Conservation (phyloP, 257 asterid genomes). For the Phtheirospermum japonicum region DNA sequence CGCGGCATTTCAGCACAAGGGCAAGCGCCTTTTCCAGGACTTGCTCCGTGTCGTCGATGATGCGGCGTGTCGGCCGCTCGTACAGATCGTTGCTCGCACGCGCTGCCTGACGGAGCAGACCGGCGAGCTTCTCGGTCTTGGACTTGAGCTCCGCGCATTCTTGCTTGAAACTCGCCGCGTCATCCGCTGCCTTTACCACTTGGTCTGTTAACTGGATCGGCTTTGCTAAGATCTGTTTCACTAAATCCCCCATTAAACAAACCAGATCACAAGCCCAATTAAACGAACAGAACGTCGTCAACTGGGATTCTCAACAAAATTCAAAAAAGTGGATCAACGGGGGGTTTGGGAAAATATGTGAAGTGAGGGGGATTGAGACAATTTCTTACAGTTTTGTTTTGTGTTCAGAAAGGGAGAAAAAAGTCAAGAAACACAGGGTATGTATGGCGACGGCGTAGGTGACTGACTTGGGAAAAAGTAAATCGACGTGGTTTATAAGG, state of each 20-base stretch:
- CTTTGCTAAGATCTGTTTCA: slow-evolving; percentile 63
- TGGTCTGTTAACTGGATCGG: slow-evolving; percentile 66
- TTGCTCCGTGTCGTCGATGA: slow-evolving; percentile 67
- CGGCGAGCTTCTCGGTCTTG: slow-evolving; percentile 62
- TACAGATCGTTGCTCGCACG: slow-evolving; percentile 72
- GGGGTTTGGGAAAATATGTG: no score
- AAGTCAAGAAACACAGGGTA: not conserved
- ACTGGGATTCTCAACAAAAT: not conserved
- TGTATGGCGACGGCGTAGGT: not conserved
- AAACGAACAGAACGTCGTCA: not conserved
- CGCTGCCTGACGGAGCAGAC: slow-evolving; percentile 71
- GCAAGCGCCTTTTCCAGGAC: slow-evolving; percentile 52
- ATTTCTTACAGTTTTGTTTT: not conserved
- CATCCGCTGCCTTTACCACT: slow-evolving; percentile 59
- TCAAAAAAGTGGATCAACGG: not conserved
- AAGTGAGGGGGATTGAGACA: not conserved
- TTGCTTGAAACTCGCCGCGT: slow-evolving; percentile 60
- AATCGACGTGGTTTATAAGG: not conserved
- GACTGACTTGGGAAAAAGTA: no score
- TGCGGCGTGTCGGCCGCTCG: slow-evolving; percentile 76
- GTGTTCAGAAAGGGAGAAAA: not conserved
- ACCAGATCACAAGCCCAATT: slow-evolving; percentile 4
- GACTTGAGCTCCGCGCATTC: slow-evolving; percentile 64
- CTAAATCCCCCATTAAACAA: slow-evolving; percentile 56
- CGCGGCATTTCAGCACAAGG: slow-evolving; percentile 63